A percentile compares a stretch with the other conserved stretches of the same genome.
phyloP scores from a whole-genome alignment of 2,329 filamentous ascomycete species.

The Trichoderma cornu-damae region DNA sequence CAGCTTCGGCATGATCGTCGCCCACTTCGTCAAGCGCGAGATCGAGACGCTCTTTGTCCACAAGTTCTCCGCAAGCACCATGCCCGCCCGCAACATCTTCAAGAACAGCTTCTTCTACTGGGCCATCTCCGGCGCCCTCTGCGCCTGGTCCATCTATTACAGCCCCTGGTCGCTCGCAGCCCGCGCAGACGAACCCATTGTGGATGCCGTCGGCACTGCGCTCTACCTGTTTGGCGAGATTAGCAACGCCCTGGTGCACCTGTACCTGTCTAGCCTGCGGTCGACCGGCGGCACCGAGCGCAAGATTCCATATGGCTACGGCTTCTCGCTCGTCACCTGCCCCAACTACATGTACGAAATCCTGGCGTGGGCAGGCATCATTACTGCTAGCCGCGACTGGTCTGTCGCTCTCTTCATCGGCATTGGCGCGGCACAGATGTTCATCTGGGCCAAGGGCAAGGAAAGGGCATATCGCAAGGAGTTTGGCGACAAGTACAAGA shows the following conservation, averaged over 20 bases:
- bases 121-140: conserved; percentile 71
- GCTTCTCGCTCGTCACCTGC: conserved; percentile 83
- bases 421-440: conserved; percentile 75
- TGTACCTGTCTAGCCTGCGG: conserved; percentile 71
- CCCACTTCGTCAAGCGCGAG: conserved; percentile 94
- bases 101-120: conserved; percentile 97
- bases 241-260: conserved; percentile 74
- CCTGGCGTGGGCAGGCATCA: conserved; percentile 78
- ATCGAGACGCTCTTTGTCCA: conserved; percentile 91
- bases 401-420: conserved; percentile 70
- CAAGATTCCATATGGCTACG: conserved; percentile 79
- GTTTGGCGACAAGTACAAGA: conserved; percentile 91
- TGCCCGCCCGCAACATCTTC: conserved; percentile 87
- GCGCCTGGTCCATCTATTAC: conserved; percentile 77
- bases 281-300: conserved; percentile 76
- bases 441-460: conserved; percentile 83
- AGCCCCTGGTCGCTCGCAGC: conserved; percentile 66
- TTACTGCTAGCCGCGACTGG: conserved; percentile 73
- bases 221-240: conserved; percentile 75
- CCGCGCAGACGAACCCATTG: conserved; percentile 38
- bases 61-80: conserved; percentile 90
- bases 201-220: conserved; percentile 64
- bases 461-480: conserved; percentile 84
- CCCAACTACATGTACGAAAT: conserved; percentile 97
- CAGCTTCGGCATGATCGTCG: conserved; percentile 64